These are phyloP conservation scores for Fusarium euwallaceae DNA, from an alignment of 2,329 filamentous ascomycete species.

Conservation along the genomic window DNA sequence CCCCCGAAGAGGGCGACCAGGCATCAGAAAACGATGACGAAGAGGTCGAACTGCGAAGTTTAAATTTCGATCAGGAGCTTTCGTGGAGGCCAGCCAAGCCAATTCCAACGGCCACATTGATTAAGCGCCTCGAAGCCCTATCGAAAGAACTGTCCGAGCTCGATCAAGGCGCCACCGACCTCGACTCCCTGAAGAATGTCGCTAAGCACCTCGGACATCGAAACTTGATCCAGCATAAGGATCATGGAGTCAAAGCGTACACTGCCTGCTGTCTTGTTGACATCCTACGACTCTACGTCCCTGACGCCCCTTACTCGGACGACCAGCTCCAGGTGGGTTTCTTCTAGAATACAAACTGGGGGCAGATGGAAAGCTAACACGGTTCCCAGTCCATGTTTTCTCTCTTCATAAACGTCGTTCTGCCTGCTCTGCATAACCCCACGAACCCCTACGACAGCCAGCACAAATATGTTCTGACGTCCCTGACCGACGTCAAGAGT, in stretches of 20 bases:
- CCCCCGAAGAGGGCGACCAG: slow-evolving; percentile 29
- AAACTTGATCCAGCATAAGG: slow-evolving; percentile 90
- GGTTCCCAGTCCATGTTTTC: slow-evolving; percentile 87
- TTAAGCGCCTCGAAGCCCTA: slow-evolving; percentile 83
- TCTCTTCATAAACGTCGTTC: slow-evolving; percentile 84
- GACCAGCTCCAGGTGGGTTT: slow-evolving; percentile 85
- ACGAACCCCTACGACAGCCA: slow-evolving; percentile 92
- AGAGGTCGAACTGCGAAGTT: slow-evolving; percentile 53
- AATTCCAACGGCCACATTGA: slow-evolving; percentile 85
- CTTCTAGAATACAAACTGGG: not conserved
- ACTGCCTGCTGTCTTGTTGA: slow-evolving; percentile 92
- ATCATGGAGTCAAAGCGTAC: slow-evolving; percentile 92
- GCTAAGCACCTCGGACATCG: slow-evolving; percentile 87
- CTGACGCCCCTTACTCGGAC: slow-evolving; percentile 92
- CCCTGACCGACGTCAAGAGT: slow-evolving; percentile 92
- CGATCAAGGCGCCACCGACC: slow-evolving; percentile 87
- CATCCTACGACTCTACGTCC: slow-evolving; percentile 91
- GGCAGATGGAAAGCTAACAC: slow-evolving; percentile 38
- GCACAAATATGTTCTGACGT: slow-evolving; percentile 90
- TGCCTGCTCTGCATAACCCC: slow-evolving; percentile 88
- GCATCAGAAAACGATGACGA: slow-evolving; percentile 40
- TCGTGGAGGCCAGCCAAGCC: slow-evolving; percentile 93
- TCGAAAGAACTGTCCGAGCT: slow-evolving; percentile 86
- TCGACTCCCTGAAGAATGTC: slow-evolving; percentile 85
- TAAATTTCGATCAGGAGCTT: slow-evolving; percentile 87